Percentiles rank a stretch among this genome's conserved stretches.
Evolutionary conservation across 2,329 filamentous ascomycete genomes (phyloP).

Genomic region (Colletotrichum sp.): DNA sequence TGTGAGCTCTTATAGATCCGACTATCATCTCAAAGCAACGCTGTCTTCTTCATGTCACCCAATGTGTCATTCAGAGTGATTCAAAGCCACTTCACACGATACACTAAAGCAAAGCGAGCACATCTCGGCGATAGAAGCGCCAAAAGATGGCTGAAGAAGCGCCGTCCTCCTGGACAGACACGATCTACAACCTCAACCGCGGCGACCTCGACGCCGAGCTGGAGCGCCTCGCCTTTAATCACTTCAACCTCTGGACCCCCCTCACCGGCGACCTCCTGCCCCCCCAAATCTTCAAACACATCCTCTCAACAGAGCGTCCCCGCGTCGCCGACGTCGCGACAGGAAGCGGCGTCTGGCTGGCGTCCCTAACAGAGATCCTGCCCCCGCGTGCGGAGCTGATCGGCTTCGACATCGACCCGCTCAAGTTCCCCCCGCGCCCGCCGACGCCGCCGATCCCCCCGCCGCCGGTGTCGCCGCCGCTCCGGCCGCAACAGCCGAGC

Average conservation of each 20-base stretch:
- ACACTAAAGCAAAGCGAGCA: not conserved
- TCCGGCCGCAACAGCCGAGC: constrained; percentile 3
- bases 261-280: constrained; percentile 11
- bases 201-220: constrained; percentile 5
- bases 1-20: not conserved
- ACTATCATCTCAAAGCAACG: not conserved
- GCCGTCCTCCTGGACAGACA: not conserved
- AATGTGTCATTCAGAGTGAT: not conserved
- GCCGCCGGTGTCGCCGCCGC: not conserved
- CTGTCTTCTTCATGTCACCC: not conserved
- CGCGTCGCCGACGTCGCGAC: constrained; percentile 25
- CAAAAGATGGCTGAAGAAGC: not conserved
- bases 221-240: constrained; percentile 12
- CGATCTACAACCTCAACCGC: constrained; percentile 12
- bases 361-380: constrained; percentile 7
- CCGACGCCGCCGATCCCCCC: constrained; percentile 4
- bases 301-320: not conserved
- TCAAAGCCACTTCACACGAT: not conserved
- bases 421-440: constrained; percentile 19
- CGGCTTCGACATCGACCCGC: constrained; percentile 25
- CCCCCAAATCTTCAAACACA: not conserved
- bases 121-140: not conserved
- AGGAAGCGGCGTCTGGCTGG: constrained; percentile 27
- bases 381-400: constrained; percentile 9
- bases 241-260: constrained; percentile 16